Conservation (phyloP, 306 rosid species). For the Geum urbanum region DNA sequence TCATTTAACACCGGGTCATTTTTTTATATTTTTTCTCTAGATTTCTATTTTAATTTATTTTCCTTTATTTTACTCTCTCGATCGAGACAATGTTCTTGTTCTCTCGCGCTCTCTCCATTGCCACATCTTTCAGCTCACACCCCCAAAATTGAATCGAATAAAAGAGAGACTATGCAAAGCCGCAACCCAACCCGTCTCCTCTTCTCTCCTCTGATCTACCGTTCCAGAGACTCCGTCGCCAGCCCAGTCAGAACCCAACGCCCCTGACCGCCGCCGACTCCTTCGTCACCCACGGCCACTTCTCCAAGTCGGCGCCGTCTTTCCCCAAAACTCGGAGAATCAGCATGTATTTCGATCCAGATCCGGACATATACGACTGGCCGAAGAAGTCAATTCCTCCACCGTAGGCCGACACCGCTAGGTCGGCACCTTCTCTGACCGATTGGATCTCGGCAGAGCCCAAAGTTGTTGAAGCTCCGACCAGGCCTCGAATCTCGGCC, state of each 20-base stretch:
- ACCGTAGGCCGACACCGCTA: conserved; percentile 11
- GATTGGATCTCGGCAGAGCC: conserved; percentile 20
- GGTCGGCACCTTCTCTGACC: conserved; percentile 2
- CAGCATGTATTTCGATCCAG: conserved; percentile 34
- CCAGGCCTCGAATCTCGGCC: conserved; percentile 1
- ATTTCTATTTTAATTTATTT: no score
- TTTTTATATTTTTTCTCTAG: no score
- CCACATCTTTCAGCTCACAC: no score
- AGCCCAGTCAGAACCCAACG: conserved; percentile 29
- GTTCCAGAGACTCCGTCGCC: conserved; percentile 38
- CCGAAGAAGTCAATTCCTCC: conserved; percentile 8
- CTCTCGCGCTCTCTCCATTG: no score
- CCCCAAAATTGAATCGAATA: no score
- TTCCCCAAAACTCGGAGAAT: conserved; percentile 54
- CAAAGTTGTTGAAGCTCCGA: conserved; percentile 13
- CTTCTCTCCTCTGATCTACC: no score
- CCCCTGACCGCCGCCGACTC: conserved; percentile 37
- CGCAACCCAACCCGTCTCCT: no score
- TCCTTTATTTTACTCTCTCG: no score
- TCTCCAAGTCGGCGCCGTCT: conserved; percentile 52
- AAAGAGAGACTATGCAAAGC: no score
- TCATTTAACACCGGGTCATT: no score
- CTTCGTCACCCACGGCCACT: conserved; percentile 49
- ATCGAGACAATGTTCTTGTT: no score
- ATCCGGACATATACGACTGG: conserved; percentile 27